Percentiles rank a stretch among this genome's conserved stretches.
Conservation (phyloP, 2,329 filamentous ascomycete genomes). For the Diaporthe vexans region DNA sequence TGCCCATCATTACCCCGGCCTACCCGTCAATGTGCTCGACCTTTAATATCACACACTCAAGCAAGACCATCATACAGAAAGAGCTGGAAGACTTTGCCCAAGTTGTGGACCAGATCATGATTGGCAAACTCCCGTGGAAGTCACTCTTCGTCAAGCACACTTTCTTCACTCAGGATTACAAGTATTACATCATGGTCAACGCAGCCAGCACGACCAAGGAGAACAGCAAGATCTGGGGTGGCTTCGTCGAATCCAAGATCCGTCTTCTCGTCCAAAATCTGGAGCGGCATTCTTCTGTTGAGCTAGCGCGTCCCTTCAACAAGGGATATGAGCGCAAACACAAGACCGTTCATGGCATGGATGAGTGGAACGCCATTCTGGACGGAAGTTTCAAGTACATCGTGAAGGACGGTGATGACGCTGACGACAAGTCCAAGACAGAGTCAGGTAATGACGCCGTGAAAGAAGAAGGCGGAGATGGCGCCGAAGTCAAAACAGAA, state of each 20-base stretch:
- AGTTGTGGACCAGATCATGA: slow-evolving; percentile 84
- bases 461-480: slow-evolving; percentile 52
- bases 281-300: slow-evolving; percentile 84
- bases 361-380: slow-evolving; percentile 66
- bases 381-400: slow-evolving; percentile 66
- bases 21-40: slow-evolving; percentile 99
- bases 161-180: slow-evolving; percentile 94
- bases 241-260: slow-evolving; percentile 93
- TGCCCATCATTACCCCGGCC: slow-evolving; percentile 98
- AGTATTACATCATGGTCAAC: slow-evolving; percentile 93
- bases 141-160: slow-evolving; percentile 90
- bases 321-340: slow-evolving; percentile 92
- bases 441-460: slow-evolving; percentile 62
- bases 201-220: slow-evolving; percentile 87
- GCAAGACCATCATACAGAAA: slow-evolving; percentile 84
- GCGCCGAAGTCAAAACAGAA: slow-evolving; percentile 44
- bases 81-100: slow-evolving; percentile 85
- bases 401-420: slow-evolving; percentile 51
- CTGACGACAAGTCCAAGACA: slow-evolving; percentile 58
- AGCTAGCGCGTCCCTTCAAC: slow-evolving; percentile 89
- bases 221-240: slow-evolving; percentile 88
- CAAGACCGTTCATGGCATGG: slow-evolving; percentile 67
- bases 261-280: slow-evolving; percentile 86
- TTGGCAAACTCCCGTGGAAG: slow-evolving; percentile 84
- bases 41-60: slow-evolving; percentile 91